Conservation (phyloP, 129 eudicot genomes). For the Escallonia herrerae region DNA sequence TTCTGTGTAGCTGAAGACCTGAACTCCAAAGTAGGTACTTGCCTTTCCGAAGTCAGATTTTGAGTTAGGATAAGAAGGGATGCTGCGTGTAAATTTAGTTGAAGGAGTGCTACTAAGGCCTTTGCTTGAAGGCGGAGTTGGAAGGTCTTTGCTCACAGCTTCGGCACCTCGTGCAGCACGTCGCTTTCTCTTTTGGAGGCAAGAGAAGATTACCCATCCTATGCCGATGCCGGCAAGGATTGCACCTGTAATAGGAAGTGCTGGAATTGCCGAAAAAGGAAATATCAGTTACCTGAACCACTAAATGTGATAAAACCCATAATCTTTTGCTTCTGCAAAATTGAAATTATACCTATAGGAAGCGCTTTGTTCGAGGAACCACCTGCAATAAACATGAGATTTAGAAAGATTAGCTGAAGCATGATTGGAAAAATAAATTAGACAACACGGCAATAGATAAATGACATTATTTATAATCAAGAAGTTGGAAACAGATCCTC, state of each 20-base stretch:
- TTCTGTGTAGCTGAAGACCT: conserved; percentile 62
- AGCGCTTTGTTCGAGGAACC: conserved; percentile 5
- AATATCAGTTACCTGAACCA: conserved; percentile 8
- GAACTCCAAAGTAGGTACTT: conserved; percentile 66
- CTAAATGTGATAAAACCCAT: neutral
- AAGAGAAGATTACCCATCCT: conserved; percentile 34
- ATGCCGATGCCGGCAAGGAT: conserved; percentile 40
- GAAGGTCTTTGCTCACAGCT: conserved; percentile 31
- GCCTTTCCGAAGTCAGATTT: conserved; percentile 36
- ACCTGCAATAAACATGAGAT: conserved; percentile 25
- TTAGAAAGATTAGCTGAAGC: conserved; percentile 12
- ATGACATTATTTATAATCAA: neutral
- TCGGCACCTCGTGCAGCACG: conserved; percentile 19
- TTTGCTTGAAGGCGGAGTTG: conserved; percentile 24
- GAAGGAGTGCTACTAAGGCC: conserved; percentile 23
- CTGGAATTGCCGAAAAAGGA: conserved; percentile 33
- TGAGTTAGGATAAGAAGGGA: conserved; percentile 67
- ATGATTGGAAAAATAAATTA: neutral
- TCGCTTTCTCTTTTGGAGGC: conserved; percentile 33
- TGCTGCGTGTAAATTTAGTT: conserved; percentile 41
- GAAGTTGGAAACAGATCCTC: too few relatives aligned
- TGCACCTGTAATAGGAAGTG: conserved; percentile 45
- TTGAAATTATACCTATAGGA: conserved; percentile 19
- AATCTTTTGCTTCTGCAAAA: neutral
- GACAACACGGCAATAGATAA: too few relatives aligned